Conservation (phyloP, 2,329 filamentous ascomycete genomes). For the Penicillium janthinellum region DNA sequence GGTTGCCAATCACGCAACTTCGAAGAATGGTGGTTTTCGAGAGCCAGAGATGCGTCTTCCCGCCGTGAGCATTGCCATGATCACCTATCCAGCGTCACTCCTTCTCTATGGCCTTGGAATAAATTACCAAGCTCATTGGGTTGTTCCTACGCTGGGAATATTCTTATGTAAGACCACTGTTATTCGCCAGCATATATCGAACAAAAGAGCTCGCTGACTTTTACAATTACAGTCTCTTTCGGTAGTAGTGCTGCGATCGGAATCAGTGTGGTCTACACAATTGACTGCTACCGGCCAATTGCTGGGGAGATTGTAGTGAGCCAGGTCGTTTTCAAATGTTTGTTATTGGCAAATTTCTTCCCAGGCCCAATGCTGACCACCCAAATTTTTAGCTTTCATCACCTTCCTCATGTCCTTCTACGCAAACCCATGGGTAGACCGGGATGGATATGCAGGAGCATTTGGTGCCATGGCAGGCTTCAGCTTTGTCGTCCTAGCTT, state of each 20-base stretch:
- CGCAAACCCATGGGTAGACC: not conserved
- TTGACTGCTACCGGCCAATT: not conserved
- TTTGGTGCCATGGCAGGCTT: not conserved
- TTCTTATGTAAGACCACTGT: not conserved
- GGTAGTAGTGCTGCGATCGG: not conserved
- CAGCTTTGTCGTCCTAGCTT: not conserved
- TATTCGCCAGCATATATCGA: not conserved
- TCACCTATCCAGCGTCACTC: slow-evolving; percentile 2
- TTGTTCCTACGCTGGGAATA: not conserved
- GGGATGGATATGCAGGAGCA: slow-evolving; percentile 2
- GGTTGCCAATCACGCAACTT: slow-evolving; percentile 1
- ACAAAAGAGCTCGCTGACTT: not conserved
- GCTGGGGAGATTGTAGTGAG: not conserved
- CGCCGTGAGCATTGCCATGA: not conserved
- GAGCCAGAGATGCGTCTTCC: slow-evolving; percentile 4
- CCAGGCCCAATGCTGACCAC: not conserved
- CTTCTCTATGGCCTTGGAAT: not conserved
- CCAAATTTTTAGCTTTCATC: not conserved
- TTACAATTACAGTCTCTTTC: not conserved
- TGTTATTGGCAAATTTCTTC: not conserved
- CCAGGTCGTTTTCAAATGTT: not conserved
- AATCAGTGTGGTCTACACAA: not conserved
- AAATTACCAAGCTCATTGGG: not conserved
- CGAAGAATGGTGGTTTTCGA: not conserved
- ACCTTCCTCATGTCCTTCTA: slow-evolving; percentile 4